Evolutionary conservation across 331 rosid genomes (phyloP).

Genomic region (Acacia pycnantha): DNA sequence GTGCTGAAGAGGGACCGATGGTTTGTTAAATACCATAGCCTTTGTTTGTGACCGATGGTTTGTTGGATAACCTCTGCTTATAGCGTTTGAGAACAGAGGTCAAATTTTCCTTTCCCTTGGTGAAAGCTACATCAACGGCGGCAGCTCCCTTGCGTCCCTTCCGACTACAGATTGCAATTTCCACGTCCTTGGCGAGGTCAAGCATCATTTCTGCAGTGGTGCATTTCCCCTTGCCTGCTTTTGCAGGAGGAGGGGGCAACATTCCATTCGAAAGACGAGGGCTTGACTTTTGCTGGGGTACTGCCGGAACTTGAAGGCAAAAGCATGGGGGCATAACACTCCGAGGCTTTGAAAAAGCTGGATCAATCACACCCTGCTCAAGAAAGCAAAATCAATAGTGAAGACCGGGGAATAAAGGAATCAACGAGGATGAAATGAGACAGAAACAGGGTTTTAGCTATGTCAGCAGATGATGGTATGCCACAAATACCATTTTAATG

Average conservation of each 20-base stretch:
- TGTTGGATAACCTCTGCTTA: conserved; percentile 75
- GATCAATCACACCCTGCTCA: conserved; percentile 71
- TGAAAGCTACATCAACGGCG: conserved; percentile 93
- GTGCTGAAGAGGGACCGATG: conserved; percentile 37
- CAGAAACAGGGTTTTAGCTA: background rate
- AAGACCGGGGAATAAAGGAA: background rate
- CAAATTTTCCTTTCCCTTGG: conserved; percentile 82
- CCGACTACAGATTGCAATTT: conserved; percentile 66
- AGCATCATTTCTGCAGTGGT: conserved; percentile 62
- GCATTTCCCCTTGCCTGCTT: conserved; percentile 78
- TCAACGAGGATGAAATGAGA: background rate
- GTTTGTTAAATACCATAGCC: conserved; percentile 40
- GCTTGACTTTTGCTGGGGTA: conserved; percentile 63
- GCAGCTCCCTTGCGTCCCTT: conserved; percentile 90
- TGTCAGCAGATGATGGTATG: background rate
- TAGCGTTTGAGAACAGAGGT: conserved; percentile 93
- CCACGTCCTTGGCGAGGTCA: conserved; percentile 82
- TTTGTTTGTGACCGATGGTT: conserved; percentile 46
- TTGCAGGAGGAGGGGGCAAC: conserved; percentile 83
- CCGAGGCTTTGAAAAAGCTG: conserved; percentile 82
- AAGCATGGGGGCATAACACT: conserved; percentile 68
- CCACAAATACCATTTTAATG: background rate
- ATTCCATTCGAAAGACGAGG: conserved; percentile 68
- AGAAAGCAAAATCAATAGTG: background rate
- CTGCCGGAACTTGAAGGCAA: conserved; percentile 74